Evolutionary conservation across 129 eudicot species (phyloP).

Genomic region (Artemisia argyi): DNA sequence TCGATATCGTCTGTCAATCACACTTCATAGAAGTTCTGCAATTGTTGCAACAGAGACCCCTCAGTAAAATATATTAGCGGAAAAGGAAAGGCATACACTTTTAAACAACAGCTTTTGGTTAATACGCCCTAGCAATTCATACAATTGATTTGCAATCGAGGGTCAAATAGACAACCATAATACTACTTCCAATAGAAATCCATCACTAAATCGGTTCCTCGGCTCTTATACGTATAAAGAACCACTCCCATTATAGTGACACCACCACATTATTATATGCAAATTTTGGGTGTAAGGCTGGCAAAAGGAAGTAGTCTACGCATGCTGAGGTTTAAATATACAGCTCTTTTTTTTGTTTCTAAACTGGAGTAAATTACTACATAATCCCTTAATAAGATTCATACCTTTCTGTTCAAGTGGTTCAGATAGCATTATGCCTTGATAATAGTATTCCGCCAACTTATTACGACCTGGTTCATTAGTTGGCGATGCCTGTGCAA

Average conservation of each 20-base stretch:
- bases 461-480: conserved; percentile 6
- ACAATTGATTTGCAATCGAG: neutral
- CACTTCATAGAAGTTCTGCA: neutral
- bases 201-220: neutral
- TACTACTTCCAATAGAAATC: neutral
- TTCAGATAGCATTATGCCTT: conserved; percentile 14
- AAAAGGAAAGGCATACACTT: neutral
- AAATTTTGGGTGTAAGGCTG: too few relatives aligned
- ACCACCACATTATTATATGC: neutral
- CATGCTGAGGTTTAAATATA: neutral
- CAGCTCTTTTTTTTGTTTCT: neutral
- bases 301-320: neutral
- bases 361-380: neutral
- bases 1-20: neutral
- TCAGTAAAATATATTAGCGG: neutral
- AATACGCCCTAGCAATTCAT: neutral
- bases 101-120: neutral
- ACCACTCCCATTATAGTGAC: neutral
- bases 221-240: neutral
- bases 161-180: neutral
- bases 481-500: neutral
- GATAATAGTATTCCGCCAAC: conserved; percentile 2
- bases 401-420: conserved; percentile 8
- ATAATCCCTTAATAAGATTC: neutral
- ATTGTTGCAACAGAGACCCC: neutral